Conservation (phyloP, 78 protist genomes). For the Planoprotostelium fungivorum region DNA sequence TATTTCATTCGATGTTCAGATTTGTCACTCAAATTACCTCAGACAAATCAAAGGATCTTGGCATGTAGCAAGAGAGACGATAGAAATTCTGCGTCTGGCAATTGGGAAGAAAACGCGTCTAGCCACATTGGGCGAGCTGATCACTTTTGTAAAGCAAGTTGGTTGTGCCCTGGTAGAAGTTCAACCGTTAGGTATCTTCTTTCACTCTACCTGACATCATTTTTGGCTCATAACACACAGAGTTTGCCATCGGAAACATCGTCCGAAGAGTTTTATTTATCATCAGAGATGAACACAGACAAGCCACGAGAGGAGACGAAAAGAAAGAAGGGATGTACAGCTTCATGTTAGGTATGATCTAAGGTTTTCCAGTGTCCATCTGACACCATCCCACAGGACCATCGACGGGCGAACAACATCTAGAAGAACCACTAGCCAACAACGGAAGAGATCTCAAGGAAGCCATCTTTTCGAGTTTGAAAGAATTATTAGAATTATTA, state of each 20-base stretch:
- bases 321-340: neutral
- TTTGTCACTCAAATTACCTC: neutral
- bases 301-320: slow-evolving; percentile 3
- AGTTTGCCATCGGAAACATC: slow-evolving; percentile 63
- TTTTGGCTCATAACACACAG: neutral
- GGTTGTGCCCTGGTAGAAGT: slow-evolving; percentile 45
- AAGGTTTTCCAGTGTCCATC: no score
- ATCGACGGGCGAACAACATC: neutral
- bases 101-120: slow-evolving; percentile 27
- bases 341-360: neutral
- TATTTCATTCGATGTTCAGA: neutral
- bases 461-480: slow-evolving; percentile 19
- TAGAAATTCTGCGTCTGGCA: slow-evolving; percentile 34
- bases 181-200: slow-evolving; percentile 56
- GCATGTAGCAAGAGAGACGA: slow-evolving; percentile 34
- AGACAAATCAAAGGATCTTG: slow-evolving; percentile 33
- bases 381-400: neutral
- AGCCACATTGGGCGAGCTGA: slow-evolving; percentile 23
- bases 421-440: neutral
- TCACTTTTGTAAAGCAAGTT: slow-evolving; percentile 31
- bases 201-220: neutral
- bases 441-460: neutral
- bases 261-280: slow-evolving; percentile 54
- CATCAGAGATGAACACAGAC: slow-evolving; percentile 53
- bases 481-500: slow-evolving; percentile 37